Evolutionary conservation across 371 early-diverging fungal species (phyloP), one percentile per base, ranked within the genome.

Genomic region (Mortierella sp.): DNA sequence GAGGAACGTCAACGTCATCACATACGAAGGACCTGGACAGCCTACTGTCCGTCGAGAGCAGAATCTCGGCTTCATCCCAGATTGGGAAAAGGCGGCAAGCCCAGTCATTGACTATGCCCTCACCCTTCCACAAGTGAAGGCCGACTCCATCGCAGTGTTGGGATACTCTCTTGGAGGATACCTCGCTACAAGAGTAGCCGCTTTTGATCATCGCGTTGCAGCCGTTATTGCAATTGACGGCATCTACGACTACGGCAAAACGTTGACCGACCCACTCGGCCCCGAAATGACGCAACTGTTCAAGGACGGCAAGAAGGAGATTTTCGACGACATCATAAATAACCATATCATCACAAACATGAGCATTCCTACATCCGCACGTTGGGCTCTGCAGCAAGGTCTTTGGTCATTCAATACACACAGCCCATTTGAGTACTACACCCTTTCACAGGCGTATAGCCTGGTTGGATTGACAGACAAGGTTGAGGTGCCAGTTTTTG

Each of bases 161-260:
- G 62, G 62, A 62, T 62, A 62, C 52, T 62, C 62, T 52, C 62
- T 62, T 62, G 62, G 62, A 62, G 62, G 62, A 51, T 62, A 62
- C 62, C 62, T 62, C 37, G 62, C 62, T 19, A 62, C 62, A 18
- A 26, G 62, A 62, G 62, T 62, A 52, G 62, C 62, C 21, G 62
- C 62, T n/a, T 37, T 62, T 23, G 62, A 62, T 52, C 62, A 62
- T 62, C 62, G 62, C 62, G 62, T 62, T 23, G 62, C 62, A 50
- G 62, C 62, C 14, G 62, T 62, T 62, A 62, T 62, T 37, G 62
- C 62, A 29, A 62, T 62, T 62, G 62, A 62, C 62, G 62, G 62
- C 23, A 62, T 62, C 62, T 62, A 62, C 37, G 62, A 62, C 62
- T 62, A 62, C 51, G 62, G 62, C 62, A 62, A 62, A 52, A 62